Evolutionary conservation across 805 yeast genomes (phyloP).

Genomic region (Nakazawaea sp.): DNA sequence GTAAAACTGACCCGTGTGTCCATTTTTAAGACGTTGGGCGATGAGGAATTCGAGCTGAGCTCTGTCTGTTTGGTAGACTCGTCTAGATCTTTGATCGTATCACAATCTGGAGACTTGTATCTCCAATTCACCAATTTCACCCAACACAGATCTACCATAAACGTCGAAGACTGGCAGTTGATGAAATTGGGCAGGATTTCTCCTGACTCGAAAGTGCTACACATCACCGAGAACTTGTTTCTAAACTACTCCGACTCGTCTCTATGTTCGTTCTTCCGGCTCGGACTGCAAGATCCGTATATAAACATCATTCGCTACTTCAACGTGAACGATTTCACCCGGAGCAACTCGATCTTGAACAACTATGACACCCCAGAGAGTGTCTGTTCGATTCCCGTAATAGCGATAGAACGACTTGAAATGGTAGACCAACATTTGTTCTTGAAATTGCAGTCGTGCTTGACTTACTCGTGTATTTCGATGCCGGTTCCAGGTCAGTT

Average conservation of each 20-base stretch:
- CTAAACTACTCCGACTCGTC: not conserved
- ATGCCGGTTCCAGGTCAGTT: too few relatives aligned
- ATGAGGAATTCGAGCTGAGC: not conserved
- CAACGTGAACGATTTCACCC: too few relatives aligned
- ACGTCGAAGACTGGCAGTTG: not conserved
- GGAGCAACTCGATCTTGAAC: too few relatives aligned
- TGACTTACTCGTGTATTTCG: too few relatives aligned
- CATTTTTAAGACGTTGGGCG: not conserved
- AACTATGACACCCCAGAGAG: too few relatives aligned
- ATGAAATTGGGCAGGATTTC: not conserved
- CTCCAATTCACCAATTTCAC: not conserved
- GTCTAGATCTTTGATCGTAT: not conserved
- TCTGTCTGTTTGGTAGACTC: constrained; percentile 5
- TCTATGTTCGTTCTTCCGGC: too few relatives aligned
- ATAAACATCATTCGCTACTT: too few relatives aligned
- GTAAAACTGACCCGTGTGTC: constrained; percentile 8
- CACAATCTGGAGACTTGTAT: constrained; percentile 1
- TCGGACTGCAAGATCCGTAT: too few relatives aligned
- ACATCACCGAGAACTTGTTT: not conserved
- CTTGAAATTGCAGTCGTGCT: too few relatives aligned
- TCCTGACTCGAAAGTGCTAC: not conserved
- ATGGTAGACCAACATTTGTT: too few relatives aligned
- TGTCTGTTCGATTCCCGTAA: too few relatives aligned
- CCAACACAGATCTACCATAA: not conserved
- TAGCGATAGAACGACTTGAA: too few relatives aligned